Conservation (phyloP, 1,284 basidiomycete species). For the Irpex rosettiformis region DNA sequence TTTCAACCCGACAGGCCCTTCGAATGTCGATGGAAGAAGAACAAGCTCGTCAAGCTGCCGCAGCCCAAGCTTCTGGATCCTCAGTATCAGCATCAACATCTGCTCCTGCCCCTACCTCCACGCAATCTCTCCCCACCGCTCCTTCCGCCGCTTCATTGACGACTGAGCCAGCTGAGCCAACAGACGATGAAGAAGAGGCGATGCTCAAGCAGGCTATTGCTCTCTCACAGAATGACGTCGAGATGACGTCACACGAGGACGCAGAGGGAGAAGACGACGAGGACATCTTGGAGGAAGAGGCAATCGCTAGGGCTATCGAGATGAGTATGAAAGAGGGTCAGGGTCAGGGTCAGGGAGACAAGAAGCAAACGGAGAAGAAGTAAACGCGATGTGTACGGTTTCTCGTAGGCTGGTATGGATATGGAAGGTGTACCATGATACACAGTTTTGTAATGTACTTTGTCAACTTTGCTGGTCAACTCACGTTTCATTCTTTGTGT, state of each 20-base stretch:
- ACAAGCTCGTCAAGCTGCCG: slow-evolving; percentile 76
- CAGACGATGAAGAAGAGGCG: slow-evolving; percentile 66
- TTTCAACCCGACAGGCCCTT: slow-evolving; percentile 69
- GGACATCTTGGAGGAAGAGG: slow-evolving; percentile 51
- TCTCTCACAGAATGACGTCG: slow-evolving; percentile 49
- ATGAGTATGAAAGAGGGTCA: slow-evolving; percentile 41
- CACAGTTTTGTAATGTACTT: too few species aligned
- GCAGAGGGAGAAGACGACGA: slow-evolving; percentile 35
- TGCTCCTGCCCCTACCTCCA: slow-evolving; percentile 23
- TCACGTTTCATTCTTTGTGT: too few species aligned
- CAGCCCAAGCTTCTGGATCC: slow-evolving; percentile 31
- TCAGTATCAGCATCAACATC: slow-evolving; percentile 31
- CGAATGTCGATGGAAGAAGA: slow-evolving; percentile 99
- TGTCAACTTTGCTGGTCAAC: too few species aligned
- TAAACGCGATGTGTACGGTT: too few species aligned
- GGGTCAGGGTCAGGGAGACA: slow-evolving; percentile 26
- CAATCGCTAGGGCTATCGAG: slow-evolving; percentile 59
- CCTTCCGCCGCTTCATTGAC: slow-evolving; percentile 29
- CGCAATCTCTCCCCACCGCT: slow-evolving; percentile 6
- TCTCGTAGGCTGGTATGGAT: too few species aligned
- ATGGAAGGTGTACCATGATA: too few species aligned
- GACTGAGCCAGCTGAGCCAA: slow-evolving; percentile 35
- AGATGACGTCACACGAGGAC: slow-evolving; percentile 40
- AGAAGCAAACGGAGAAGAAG: slow-evolving; percentile 23
- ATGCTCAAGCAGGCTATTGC: slow-evolving; percentile 63